A percentile compares a stretch with the other conserved stretches of the same genome.
These are phyloP conservation scores for Blastocystis sp. DNA, from an alignment of 352 stramenopile species.

Conservation along the genomic window DNA sequence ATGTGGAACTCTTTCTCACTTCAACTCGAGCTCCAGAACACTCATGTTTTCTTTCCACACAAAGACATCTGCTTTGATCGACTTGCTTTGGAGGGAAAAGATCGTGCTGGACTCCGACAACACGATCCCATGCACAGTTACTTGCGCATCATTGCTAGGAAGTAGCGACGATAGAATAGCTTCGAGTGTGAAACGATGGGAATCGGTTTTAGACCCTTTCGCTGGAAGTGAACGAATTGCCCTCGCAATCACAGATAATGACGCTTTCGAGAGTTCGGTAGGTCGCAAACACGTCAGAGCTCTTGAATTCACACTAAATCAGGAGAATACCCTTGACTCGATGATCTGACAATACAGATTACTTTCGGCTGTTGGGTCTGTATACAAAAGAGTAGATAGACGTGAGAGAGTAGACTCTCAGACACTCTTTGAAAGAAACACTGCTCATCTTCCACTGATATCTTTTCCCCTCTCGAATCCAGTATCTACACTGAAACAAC, in stretches of 20 bases:
- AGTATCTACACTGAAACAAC: background rate
- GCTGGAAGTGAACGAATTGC: background rate
- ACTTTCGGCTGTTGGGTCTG: background rate
- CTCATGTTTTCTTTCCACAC: no score
- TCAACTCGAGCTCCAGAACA: no score
- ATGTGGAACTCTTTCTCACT: background rate
- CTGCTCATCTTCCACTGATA: background rate
- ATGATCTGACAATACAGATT: background rate
- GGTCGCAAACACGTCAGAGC: background rate
- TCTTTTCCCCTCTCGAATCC: background rate
- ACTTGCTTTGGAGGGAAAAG: no score
- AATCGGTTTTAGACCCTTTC: background rate
- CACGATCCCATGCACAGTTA: no score
- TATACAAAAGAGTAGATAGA: constrained; percentile 4
- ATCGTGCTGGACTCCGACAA: no score
- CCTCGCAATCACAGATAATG: background rate
- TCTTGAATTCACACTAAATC: background rate
- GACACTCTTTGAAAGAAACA: background rate
- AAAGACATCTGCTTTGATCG: no score
- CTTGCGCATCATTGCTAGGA: no score
- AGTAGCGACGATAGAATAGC: background rate
- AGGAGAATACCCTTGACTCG: background rate
- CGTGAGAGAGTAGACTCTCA: background rate
- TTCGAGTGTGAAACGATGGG: background rate
- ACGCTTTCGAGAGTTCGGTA: constrained; percentile 16